phyloP scores from a whole-genome alignment of 2,329 filamentous ascomycete genomes.

The Fusarium pseudonygamai region DNA sequence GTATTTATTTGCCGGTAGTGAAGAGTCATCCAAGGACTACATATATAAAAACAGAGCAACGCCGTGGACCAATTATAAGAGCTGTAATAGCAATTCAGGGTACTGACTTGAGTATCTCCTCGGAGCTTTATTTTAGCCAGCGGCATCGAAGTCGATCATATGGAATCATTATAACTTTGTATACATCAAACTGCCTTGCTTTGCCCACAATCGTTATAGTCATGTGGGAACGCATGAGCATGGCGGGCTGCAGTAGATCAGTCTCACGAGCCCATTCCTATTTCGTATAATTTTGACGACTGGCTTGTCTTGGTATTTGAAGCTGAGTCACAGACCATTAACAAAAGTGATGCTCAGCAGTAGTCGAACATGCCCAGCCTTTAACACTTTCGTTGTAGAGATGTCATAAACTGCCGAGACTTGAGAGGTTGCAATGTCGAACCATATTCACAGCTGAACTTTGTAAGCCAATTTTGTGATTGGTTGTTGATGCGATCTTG shows the following conservation, averaged over 20 bases:
- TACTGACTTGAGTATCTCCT: conserved; percentile 1
- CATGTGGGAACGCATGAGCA: conserved; percentile 12
- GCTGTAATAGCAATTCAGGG: background rate
- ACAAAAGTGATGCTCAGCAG: background rate
- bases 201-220: conserved; percentile 20
- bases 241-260: conserved; percentile 3
- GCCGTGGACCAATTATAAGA: background rate
- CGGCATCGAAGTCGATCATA: background rate
- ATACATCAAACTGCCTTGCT: background rate
- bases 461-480: conserved; percentile 11
- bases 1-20: background rate
- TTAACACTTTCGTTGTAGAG: background rate
- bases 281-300: background rate
- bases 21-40: background rate
- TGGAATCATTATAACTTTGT: conserved; percentile 21
- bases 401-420: background rate
- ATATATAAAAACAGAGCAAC: background rate
- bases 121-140: background rate
- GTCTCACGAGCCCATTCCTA: background rate
- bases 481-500: conserved; percentile 5
- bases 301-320: background rate
- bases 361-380: too few relatives aligned
- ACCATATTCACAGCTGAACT: conserved; percentile 5
- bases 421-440: background rate
- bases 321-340: background rate